Percentiles rank a stretch among this genome's conserved stretches.
These are phyloP conservation scores for Capsicum rhomboideum DNA, from an alignment of 257 asterid genomes.

Conservation along the genomic window DNA sequence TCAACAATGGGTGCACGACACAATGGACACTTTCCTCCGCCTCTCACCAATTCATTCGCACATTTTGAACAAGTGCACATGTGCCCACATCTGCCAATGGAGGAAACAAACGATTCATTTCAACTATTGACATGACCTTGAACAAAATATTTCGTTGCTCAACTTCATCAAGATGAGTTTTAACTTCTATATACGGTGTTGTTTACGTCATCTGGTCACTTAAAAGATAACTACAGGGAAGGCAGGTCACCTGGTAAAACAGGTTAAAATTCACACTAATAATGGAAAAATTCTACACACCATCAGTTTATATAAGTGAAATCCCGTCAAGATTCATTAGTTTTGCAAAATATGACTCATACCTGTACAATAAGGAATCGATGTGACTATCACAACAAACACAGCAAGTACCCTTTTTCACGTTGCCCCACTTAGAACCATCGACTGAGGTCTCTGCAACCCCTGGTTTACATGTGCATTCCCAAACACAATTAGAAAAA, in stretches of 20 bases:
- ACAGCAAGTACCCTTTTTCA: conserved; percentile 93
- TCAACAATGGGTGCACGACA: conserved; percentile 92
- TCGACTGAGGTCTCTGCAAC: conserved; percentile 62
- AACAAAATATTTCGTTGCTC: background rate
- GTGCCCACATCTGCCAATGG: conserved; percentile 79
- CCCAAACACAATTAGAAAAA: background rate
- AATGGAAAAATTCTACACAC: background rate
- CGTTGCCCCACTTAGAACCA: conserved; percentile 77
- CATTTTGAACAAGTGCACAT: conserved; percentile 94
- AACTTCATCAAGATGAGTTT: background rate
- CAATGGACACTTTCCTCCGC: conserved; percentile 87
- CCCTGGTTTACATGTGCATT: conserved; percentile 27
- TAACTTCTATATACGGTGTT: background rate
- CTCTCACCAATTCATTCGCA: conserved; percentile 74
- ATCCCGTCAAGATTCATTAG: background rate
- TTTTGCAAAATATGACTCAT: background rate
- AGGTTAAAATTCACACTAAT: background rate
- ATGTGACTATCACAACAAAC: conserved; percentile 87
- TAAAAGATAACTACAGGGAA: background rate
- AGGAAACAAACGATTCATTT: background rate
- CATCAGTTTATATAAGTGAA: background rate
- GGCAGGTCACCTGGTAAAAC: background rate
- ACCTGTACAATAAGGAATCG: conserved; percentile 95
- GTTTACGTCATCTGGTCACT: no score
- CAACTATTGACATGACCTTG: background rate